Evolutionary conservation across 2,329 filamentous ascomycete genomes (phyloP).

Genomic region (Ophiostoma sp.): DNA sequence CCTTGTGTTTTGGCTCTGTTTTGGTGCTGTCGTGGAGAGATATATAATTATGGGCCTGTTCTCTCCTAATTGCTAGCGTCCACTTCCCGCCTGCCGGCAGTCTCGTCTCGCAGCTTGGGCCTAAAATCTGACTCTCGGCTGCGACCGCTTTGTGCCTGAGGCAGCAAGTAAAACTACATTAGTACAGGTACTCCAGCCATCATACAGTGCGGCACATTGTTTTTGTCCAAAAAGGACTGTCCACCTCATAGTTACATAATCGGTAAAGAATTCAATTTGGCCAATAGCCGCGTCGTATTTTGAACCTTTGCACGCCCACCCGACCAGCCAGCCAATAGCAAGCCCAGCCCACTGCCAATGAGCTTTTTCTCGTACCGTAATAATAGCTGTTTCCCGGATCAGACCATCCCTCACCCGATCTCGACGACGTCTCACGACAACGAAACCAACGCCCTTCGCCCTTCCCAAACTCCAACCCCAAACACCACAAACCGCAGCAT

Average conservation of each 20-base stretch:
- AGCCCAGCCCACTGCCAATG: slow-evolving; percentile 2
- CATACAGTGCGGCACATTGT: background rate
- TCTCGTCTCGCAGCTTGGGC: background rate
- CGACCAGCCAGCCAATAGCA: slow-evolving; percentile 18
- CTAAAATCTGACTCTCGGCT: background rate
- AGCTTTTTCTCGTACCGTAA: slow-evolving; percentile 24
- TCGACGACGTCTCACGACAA: slow-evolving; percentile 10
- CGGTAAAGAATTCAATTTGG: slow-evolving; percentile 21
- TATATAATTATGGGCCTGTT: background rate
- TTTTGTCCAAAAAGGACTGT: background rate
- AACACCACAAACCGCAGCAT: background rate
- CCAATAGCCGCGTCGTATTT: slow-evolving; percentile 24
- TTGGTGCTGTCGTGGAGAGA: background rate
- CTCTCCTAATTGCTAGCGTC: slow-evolving; percentile 2
- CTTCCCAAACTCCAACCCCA: background rate
- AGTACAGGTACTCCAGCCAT: background rate
- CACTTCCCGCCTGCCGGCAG: slow-evolving; percentile 8
- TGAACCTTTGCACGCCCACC: slow-evolving; percentile 21
- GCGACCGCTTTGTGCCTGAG: slow-evolving; percentile 18
- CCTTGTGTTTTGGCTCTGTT: background rate
- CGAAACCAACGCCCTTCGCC: slow-evolving; percentile 8
- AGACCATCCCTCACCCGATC: slow-evolving; percentile 22
- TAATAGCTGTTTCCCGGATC: slow-evolving; percentile 23
- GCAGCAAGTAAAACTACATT: background rate
- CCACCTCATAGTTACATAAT: slow-evolving; percentile 19